Percentiles rank a stretch among this genome's conserved stretches.
Evolutionary conservation across 108 stramenopile species (phyloP).

Genomic region (Pseudonitzschia delicatissima): DNA sequence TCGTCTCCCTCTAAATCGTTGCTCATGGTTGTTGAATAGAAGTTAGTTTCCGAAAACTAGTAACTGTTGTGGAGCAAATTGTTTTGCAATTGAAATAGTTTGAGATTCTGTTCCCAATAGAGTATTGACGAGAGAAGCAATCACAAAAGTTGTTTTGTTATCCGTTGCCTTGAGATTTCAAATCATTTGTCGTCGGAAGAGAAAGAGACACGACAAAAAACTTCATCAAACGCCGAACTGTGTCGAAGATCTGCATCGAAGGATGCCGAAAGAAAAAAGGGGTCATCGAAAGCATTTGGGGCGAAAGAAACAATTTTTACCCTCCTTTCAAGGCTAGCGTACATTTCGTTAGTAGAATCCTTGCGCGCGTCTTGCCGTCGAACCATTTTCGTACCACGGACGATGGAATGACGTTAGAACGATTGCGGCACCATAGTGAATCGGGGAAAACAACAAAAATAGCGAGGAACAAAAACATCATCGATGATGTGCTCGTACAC

Average conservation of each 20-base stretch:
- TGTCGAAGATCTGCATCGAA: constrained; percentile 7
- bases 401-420: not conserved
- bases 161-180: too few relatives aligned
- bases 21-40: constrained; percentile 41
- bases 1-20: constrained; percentile 91
- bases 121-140: too few relatives aligned
- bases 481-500: constrained; percentile 3
- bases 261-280: constrained; percentile 6
- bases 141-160: too few relatives aligned
- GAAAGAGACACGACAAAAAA: not conserved
- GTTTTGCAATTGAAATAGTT: not conserved
- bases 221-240: too few relatives aligned
- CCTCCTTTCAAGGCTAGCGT: too few relatives aligned
- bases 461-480: constrained; percentile 1
- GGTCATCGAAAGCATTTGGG: not conserved
- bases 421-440: not conserved
- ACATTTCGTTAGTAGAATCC: too few relatives aligned
- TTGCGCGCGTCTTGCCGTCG: not conserved
- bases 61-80: too few relatives aligned
- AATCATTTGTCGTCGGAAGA: not conserved
- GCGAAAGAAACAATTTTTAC: not conserved
- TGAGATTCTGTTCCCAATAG: too few relatives aligned
- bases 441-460: constrained; percentile 1
- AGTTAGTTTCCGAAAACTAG: too few relatives aligned
- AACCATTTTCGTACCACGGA: too few relatives aligned